Evolutionary conservation across 306 rosid genomes (phyloP).

Genomic region (Quercus bicolor): DNA sequence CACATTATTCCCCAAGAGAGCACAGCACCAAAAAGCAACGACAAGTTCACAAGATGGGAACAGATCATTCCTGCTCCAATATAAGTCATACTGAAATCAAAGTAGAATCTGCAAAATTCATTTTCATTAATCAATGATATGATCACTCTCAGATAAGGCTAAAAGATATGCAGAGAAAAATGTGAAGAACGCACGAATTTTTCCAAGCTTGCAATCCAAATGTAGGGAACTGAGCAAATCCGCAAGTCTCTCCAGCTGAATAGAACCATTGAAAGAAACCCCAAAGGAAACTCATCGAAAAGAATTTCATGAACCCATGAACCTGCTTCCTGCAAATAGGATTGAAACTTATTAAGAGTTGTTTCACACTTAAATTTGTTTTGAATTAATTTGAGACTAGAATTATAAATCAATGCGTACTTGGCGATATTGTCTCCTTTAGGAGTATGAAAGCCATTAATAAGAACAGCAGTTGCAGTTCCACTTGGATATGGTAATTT

Average conservation of each 20-base stretch:
- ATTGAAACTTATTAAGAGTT: slow-evolving; percentile 26
- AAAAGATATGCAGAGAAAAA: slow-evolving; percentile 1
- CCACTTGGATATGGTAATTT: slow-evolving; percentile 90
- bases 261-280: slow-evolving; percentile 94
- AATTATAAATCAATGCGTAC: slow-evolving; percentile 39
- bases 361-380: slow-evolving; percentile 13
- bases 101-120: slow-evolving; percentile 77
- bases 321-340: slow-evolving; percentile 76
- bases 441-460: slow-evolving; percentile 90
- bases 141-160: slow-evolving; percentile 9
- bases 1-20: slow-evolving; percentile 99
- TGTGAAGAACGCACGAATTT: slow-evolving; percentile 53
- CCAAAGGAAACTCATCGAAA: slow-evolving; percentile 82
- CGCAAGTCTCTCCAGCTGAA: slow-evolving; percentile 75
- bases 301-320: slow-evolving; percentile 67
- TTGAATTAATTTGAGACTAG: not conserved
- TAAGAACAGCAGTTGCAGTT: slow-evolving; percentile 98
- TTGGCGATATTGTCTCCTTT: slow-evolving; percentile 84
- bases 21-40: slow-evolving; percentile 87
- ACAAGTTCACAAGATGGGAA: slow-evolving; percentile 87
- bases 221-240: slow-evolving; percentile 88
- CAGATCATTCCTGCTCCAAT: slow-evolving; percentile 99
- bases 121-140: slow-evolving; percentile 20
- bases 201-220: slow-evolving; percentile 87
- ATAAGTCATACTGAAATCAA: slow-evolving; percentile 93